These are phyloP conservation scores for Brassica balearica DNA, from an alignment of 441 rosid species.

Conservation along the genomic window DNA sequence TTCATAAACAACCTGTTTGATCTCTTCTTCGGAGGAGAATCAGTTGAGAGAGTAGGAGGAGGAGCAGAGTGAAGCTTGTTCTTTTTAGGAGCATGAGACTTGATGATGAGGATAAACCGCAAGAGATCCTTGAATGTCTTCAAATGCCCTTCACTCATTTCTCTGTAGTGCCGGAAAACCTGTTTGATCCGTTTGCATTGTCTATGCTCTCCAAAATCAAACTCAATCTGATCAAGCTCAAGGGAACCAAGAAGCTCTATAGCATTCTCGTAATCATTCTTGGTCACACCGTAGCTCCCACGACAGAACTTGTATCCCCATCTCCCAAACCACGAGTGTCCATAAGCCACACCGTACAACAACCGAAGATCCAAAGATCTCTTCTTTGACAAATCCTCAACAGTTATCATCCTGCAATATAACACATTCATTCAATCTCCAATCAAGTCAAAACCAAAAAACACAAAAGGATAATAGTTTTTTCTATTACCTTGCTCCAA, in stretches of 20 bases:
- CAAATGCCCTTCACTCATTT: conserved; percentile 66
- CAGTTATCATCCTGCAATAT: conserved; percentile 57
- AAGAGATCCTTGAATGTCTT: conserved; percentile 72
- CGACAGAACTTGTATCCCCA: conserved; percentile 84
- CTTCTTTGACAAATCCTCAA: conserved; percentile 74
- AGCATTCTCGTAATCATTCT: conserved; percentile 62
- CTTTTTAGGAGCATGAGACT: conserved; percentile 50
- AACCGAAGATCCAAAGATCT: conserved; percentile 72
- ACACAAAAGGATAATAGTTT: background rate
- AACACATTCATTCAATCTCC: conserved; percentile 13
- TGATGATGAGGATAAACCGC: conserved; percentile 72
- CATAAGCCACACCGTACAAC: conserved; percentile 82
- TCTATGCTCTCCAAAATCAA: conserved; percentile 50
- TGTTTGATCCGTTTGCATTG: conserved; percentile 49
- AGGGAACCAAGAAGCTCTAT: conserved; percentile 67
- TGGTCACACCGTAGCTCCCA: conserved; percentile 82
- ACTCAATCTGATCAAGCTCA: conserved; percentile 59
- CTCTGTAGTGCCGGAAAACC: conserved; percentile 60
- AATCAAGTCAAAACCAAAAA: background rate
- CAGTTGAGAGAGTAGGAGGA: conserved; percentile 11
- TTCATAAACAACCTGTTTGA: conserved; percentile 37
- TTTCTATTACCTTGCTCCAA: conserved; percentile 50
- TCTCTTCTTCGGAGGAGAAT: conserved; percentile 37
- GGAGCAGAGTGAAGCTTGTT: conserved; percentile 44
- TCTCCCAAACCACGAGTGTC: conserved; percentile 88